Percentiles rank a stretch among this genome's conserved stretches.
These are phyloP conservation scores for Arabidopsis lyrata DNA, from an alignment of 441 rosid genomes.

Conservation along the genomic window DNA sequence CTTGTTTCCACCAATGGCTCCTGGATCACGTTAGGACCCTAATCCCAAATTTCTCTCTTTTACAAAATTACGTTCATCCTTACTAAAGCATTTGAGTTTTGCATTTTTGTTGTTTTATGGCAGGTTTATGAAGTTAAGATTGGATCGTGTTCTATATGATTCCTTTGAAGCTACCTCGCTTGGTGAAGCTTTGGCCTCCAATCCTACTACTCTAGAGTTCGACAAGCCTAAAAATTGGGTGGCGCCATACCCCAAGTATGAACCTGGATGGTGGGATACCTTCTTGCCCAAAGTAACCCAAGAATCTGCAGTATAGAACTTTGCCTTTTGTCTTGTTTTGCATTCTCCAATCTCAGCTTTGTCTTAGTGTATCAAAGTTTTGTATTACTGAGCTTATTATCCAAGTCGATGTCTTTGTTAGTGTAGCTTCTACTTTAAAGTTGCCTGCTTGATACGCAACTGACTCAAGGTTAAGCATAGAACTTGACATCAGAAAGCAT, in stretches of 20 bases:
- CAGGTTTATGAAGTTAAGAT: slow-evolving; percentile 95
- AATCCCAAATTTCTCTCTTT: background rate
- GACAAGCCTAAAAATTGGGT: slow-evolving; percentile 83
- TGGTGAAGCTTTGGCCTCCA: slow-evolving; percentile 85
- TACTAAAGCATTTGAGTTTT: background rate
- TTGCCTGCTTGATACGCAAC: background rate
- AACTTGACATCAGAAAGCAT: slow-evolving; percentile 1
- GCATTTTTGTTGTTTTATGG: slow-evolving; percentile 1
- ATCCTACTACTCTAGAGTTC: slow-evolving; percentile 67
- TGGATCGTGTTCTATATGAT: slow-evolving; percentile 83
- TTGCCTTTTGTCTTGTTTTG: slow-evolving; percentile 16
- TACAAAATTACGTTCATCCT: background rate
- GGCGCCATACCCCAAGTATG: slow-evolving; percentile 93
- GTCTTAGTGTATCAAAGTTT: slow-evolving; percentile 33
- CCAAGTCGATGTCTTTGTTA: slow-evolving; percentile 13
- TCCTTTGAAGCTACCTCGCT: slow-evolving; percentile 68
- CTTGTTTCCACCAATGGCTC: slow-evolving; percentile 86
- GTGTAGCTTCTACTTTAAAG: slow-evolving; percentile 1
- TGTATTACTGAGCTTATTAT: slow-evolving; percentile 23
- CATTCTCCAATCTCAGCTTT: slow-evolving; percentile 18
- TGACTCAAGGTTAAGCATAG: background rate
- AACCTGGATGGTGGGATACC: slow-evolving; percentile 91
- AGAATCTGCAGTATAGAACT: slow-evolving; percentile 57
- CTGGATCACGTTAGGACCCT: slow-evolving; percentile 84
- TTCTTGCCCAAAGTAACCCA: slow-evolving; percentile 67